phyloP scores from a whole-genome alignment of 106 monocot genomes.

The Xerophyta viscosa region DNA sequence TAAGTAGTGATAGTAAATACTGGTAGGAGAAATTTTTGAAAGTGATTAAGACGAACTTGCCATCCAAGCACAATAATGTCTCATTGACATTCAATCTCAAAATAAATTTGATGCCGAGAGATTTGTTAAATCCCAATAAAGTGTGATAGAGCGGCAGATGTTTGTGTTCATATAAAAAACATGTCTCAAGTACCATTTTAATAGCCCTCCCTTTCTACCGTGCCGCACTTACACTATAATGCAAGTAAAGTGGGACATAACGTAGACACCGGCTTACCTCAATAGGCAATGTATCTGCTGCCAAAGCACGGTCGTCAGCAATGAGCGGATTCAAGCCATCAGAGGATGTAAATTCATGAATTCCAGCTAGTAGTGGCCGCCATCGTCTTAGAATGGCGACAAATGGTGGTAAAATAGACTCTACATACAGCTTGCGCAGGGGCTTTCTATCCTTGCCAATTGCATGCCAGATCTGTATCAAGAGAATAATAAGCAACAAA shows the following conservation, averaged over 20 bases:
- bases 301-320: constrained; percentile 79
- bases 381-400: constrained; percentile 87
- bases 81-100: too few species aligned
- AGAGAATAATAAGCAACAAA: constrained; percentile 6
- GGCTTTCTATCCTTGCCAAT: constrained; percentile 69
- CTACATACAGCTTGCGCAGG: constrained; percentile 74
- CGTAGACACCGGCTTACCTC: constrained; percentile 43
- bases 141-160: too few species aligned
- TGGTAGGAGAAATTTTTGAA: too few species aligned
- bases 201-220: too few species aligned
- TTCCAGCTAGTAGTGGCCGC: constrained; percentile 91
- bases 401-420: constrained; percentile 90
- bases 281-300: constrained; percentile 81
- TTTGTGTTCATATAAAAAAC: too few species aligned
- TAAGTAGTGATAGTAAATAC: too few species aligned
- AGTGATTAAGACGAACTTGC: too few species aligned
- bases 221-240: too few species aligned
- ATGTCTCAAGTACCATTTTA: too few species aligned
- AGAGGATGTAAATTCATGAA: constrained; percentile 92
- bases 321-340: constrained; percentile 86
- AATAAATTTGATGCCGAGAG: too few species aligned
- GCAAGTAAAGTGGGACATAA: neutral
- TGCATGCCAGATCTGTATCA: constrained; percentile 93
- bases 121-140: too few species aligned
- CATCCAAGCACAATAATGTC: too few species aligned